A percentile compares a stretch with the other conserved stretches of the same genome.
These are phyloP conservation scores for Pseudocercospora cruenta DNA, from an alignment of 2,329 filamentous ascomycete species.

Conservation along the genomic window DNA sequence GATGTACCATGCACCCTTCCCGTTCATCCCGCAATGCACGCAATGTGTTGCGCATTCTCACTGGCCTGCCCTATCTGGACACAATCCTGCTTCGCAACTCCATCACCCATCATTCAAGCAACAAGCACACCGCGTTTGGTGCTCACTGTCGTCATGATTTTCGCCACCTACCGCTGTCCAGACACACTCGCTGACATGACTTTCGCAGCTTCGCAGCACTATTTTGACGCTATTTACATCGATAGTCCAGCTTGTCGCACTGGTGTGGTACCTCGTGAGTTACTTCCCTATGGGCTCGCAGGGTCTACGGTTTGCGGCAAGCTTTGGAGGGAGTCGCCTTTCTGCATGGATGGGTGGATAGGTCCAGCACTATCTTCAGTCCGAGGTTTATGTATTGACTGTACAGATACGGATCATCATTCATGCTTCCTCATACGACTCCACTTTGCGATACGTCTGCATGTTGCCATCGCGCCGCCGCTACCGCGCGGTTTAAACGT, in stretches of 20 bases:
- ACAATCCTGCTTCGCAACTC: constrained; percentile 5
- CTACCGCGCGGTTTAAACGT: not conserved
- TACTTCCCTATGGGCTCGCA: constrained; percentile 97
- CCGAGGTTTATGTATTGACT: not conserved
- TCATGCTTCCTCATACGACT: not conserved
- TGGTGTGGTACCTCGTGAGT: constrained; percentile 92
- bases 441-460: not conserved
- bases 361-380: constrained; percentile 16
- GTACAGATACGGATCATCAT: constrained; percentile 4
- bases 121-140: constrained; percentile 17
- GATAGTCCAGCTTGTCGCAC: constrained; percentile 77
- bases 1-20: constrained; percentile 20
- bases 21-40: constrained; percentile 13
- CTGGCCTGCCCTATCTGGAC: constrained; percentile 24
- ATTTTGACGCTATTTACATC: constrained; percentile 83
- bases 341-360: constrained; percentile 85
- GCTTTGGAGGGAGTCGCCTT: constrained; percentile 81
- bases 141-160: constrained; percentile 15
- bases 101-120: not conserved
- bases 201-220: constrained; percentile 73
- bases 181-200: constrained; percentile 38
- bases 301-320: constrained; percentile 81
- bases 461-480: not conserved
- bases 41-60: constrained; percentile 16
- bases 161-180: constrained; percentile 2